phyloP scores from a whole-genome alignment of 805 yeast genomes.

The Myxozyma kluyveri region DNA sequence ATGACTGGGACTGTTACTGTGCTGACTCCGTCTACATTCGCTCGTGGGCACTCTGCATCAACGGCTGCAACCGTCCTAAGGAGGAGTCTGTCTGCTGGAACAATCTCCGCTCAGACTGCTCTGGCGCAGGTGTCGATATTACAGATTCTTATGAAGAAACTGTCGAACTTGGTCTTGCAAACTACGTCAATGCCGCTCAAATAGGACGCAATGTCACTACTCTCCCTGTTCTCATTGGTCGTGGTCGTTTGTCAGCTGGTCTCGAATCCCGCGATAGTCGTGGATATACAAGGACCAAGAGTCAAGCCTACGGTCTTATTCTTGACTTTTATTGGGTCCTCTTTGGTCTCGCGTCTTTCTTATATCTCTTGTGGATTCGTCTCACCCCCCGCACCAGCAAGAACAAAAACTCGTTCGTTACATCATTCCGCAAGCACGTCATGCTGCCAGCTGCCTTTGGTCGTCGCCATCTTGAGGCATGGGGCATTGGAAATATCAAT shows the following conservation, averaged over 20 bases:
- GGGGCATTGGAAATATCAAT: slow-evolving; percentile 7
- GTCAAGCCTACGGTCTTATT: slow-evolving; percentile 8
- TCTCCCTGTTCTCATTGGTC: background rate
- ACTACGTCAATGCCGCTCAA: background rate
- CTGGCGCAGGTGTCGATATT: slow-evolving; percentile 8
- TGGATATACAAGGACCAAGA: slow-evolving; percentile 10
- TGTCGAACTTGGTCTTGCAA: slow-evolving; percentile 4
- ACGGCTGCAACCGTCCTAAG: slow-evolving; percentile 5
- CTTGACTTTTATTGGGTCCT: slow-evolving; percentile 21
- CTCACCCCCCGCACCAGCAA: background rate
- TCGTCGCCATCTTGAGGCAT: slow-evolving; percentile 31
- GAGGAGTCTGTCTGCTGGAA: slow-evolving; percentile 5
- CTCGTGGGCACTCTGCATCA: slow-evolving; percentile 17
- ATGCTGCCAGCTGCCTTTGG: slow-evolving; percentile 35
- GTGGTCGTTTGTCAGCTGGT: background rate
- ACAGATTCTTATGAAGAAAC: background rate
- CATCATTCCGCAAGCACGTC: slow-evolving; percentile 26
- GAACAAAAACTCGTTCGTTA: background rate
- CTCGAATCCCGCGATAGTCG: slow-evolving; percentile 8
- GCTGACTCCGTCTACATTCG: slow-evolving; percentile 7
- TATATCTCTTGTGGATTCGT: background rate
- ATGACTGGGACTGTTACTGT: slow-evolving; percentile 19
- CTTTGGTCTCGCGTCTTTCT: slow-evolving; percentile 6
- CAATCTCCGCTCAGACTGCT: slow-evolving; percentile 6
- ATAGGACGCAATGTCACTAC: background rate